Evolutionary conservation across 768 basidiomycete genomes (phyloP).

Genomic region (Trametes punicea): DNA sequence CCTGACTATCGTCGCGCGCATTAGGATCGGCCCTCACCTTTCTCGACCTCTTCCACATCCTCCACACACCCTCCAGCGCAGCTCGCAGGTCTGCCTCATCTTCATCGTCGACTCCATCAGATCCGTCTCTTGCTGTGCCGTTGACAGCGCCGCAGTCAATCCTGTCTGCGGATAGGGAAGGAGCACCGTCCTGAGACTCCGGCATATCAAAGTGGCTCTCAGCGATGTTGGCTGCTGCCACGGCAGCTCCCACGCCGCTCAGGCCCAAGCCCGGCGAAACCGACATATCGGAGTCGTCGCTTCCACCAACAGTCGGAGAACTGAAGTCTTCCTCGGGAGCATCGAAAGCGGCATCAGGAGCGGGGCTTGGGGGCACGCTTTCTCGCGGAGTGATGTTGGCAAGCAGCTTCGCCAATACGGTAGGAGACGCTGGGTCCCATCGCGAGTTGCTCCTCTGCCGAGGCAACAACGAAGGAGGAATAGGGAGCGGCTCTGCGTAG

Average conservation of each 20-base stretch:
- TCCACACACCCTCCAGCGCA: conserved; percentile 60
- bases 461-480: conserved; percentile 17
- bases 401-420: conserved; percentile 27
- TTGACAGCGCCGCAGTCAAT: conserved; percentile 1
- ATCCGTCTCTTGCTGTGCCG: conserved; percentile 10
- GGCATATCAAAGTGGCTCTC: not conserved
- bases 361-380: conserved; percentile 19
- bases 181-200: not conserved
- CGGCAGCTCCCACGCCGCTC: not conserved
- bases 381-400: conserved; percentile 28
- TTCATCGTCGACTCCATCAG: not conserved
- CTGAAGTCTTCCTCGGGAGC: conserved; percentile 8
- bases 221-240: conserved; percentile 5
- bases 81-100: conserved; percentile 41
- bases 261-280: conserved; percentile 12
- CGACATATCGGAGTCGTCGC: conserved; percentile 15
- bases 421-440: conserved; percentile 32
- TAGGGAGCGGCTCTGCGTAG: conserved; percentile 24
- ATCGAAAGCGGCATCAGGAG: conserved; percentile 9
- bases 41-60: conserved; percentile 30
- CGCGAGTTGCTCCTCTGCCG: conserved; percentile 18
- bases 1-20: conserved; percentile 17
- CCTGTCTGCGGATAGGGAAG: not conserved
- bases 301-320: conserved; percentile 19
- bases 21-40: not conserved